Conservation (phyloP, 352 stramenopile genomes). For the Phytophthora fragariaefolia region DNA sequence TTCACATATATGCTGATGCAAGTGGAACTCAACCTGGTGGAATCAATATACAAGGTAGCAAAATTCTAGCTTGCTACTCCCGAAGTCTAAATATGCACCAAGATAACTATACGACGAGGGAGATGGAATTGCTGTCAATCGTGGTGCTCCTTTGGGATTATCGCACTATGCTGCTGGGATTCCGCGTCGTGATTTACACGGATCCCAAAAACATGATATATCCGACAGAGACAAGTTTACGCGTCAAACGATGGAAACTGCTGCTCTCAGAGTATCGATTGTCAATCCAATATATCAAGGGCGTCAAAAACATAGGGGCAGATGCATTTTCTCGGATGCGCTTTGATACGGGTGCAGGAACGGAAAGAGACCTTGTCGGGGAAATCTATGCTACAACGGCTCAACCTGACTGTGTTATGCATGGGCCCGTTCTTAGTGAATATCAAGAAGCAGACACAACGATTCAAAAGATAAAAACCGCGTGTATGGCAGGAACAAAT, state of each 20-base stretch:
- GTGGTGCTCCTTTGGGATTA: not conserved
- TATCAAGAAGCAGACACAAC: not conserved
- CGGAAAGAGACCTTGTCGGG: not conserved
- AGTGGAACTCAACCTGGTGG: constrained; percentile 6
- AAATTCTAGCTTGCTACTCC: constrained; percentile 1
- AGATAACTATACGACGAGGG: not conserved
- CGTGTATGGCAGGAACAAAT: not conserved
- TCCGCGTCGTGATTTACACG: not conserved
- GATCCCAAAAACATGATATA: constrained; percentile 3
- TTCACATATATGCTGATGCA: constrained; percentile 5
- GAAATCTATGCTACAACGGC: not conserved
- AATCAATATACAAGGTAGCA: no score
- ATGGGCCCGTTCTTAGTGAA: not conserved
- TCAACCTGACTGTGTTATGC: not conserved
- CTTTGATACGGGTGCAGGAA: not conserved
- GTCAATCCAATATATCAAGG: not conserved
- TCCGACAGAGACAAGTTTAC: not conserved
- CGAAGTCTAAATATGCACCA: not conserved
- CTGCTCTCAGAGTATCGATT: not conserved
- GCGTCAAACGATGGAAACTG: not conserved
- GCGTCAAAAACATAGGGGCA: not conserved
- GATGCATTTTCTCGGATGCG: not conserved
- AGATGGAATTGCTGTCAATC: not conserved
- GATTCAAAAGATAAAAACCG: not conserved
- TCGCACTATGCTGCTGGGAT: not conserved